phyloP scores from a whole-genome alignment of 108 stramenopile genomes.

The Skeletonema grethae region DNA sequence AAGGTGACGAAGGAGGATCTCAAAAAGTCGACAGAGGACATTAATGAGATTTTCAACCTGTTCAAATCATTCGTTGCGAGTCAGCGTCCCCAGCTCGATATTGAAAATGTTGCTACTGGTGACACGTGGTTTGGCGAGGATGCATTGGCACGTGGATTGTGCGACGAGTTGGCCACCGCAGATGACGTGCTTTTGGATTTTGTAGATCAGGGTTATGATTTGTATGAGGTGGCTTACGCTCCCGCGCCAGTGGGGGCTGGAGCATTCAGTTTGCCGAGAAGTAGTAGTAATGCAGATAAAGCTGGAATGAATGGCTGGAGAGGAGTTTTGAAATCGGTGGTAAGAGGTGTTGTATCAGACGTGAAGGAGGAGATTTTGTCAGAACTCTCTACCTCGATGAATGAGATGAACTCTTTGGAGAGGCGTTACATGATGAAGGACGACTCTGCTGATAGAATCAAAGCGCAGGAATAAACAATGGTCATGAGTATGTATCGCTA shows the following conservation, averaged over 20 bases:
- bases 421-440: slow-evolving; percentile 64
- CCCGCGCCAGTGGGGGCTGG: slow-evolving; percentile 24
- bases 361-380: slow-evolving; percentile 53
- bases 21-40: slow-evolving; percentile 79
- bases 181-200: slow-evolving; percentile 84
- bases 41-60: slow-evolving; percentile 76
- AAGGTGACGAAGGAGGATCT: slow-evolving; percentile 88
- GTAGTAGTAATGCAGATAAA: slow-evolving; percentile 2
- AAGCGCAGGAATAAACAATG: not conserved
- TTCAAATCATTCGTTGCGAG: slow-evolving; percentile 83
- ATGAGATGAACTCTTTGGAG: slow-evolving; percentile 30
- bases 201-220: slow-evolving; percentile 74
- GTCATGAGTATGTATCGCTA: too few species aligned
- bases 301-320: slow-evolving; percentile 35
- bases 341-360: slow-evolving; percentile 52
- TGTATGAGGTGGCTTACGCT: slow-evolving; percentile 65
- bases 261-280: slow-evolving; percentile 23
- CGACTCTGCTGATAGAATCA: slow-evolving; percentile 41
- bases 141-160: slow-evolving; percentile 80
- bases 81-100: slow-evolving; percentile 86
- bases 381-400: slow-evolving; percentile 31
- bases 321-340: slow-evolving; percentile 34
- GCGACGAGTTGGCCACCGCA: slow-evolving; percentile 86
- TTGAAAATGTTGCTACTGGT: slow-evolving; percentile 90
- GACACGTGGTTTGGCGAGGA: slow-evolving; percentile 94